These are phyloP conservation scores for Leptosphaerulina australis DNA, from an alignment of 2,329 filamentous ascomycete species.

Conservation along the genomic window DNA sequence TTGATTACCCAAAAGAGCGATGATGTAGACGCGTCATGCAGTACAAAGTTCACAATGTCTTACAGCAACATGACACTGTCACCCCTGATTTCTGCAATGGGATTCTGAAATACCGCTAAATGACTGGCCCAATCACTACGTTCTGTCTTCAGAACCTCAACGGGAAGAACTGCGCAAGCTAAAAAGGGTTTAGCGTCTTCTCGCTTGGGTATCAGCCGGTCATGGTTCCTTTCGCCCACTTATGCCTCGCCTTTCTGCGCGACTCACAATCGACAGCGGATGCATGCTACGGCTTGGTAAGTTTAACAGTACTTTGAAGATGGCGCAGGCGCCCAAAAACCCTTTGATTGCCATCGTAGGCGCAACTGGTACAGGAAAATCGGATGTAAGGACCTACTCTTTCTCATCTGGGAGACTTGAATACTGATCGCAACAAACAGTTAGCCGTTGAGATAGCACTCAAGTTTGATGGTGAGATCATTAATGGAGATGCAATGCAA, in stretches of 20 bases:
- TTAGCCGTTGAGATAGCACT: slow-evolving; percentile 86
- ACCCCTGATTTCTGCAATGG: too few species aligned
- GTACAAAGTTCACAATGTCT: too few species aligned
- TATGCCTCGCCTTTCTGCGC: not conserved
- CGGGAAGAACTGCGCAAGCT: not conserved
- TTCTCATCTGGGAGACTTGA: not conserved
- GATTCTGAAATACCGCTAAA: too few species aligned
- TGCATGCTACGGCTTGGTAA: slow-evolving; percentile 37
- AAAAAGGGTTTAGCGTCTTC: slow-evolving; percentile 1
- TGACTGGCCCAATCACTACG: too few species aligned
- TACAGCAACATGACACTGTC: too few species aligned
- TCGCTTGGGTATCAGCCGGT: slow-evolving; percentile 12
- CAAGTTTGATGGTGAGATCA: slow-evolving; percentile 86
- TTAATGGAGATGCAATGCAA: slow-evolving; percentile 98
- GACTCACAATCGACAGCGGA: not conserved
- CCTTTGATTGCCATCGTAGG: slow-evolving; percentile 84
- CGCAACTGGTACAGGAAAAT: slow-evolving; percentile 92
- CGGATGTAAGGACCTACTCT: slow-evolving; percentile 67
- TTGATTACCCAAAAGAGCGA: too few species aligned
- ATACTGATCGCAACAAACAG: slow-evolving; percentile 59
- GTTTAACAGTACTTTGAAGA: slow-evolving; percentile 26
- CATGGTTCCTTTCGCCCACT: slow-evolving; percentile 1
- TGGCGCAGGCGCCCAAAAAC: slow-evolving; percentile 35
- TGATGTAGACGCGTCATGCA: too few species aligned
- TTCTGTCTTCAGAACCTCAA: too few species aligned